Evolutionary conservation across 176 grass and related monocot species (phyloP), one percentile per base, ranked within the genome.

Genomic region (Cenchrus americanus): DNA sequence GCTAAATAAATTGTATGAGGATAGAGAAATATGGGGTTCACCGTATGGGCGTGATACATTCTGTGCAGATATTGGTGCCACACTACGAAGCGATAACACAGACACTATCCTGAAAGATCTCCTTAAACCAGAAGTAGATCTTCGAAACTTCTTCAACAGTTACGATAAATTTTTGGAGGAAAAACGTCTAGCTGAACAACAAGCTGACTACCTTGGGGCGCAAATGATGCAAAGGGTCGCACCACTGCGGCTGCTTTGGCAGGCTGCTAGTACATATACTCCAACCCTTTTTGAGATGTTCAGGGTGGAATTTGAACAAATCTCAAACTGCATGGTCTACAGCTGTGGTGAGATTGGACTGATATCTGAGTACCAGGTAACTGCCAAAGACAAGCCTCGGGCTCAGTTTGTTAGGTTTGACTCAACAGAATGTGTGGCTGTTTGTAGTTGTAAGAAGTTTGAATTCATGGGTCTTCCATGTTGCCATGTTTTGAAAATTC

Each of bases 401-500:
- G 40, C 18, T 51, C 88, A 94, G 76, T 85, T 78, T 80, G 92
- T 97, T 75, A 94, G 89, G 73, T 97, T 92, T 90, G 90, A 94
- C 57, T 88, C 90, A 13, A 88, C 90, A 83, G 83, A 91, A 77
- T 85, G 62, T 75, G 81, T 91, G 60, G 83, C 76, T 34, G 26
- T 94, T 52, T 97, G 94, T 87, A 94, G 92, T 71, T 94, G 94
- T 79, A 94, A 92, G 79, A 97, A 91, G 62, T 97, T 92, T 63
- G 94, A 97, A 46, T 89, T 82, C 32, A 69, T 62, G 1, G 92
- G 94, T 48, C 81, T 94, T 76, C 94, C 80, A 30, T 97, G 94
- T 62, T 94, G 94, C 72, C 94, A 97, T 85, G 18, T 76, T 26
- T 63, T 97, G 68, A 97, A 94, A 90, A 79, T 97, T 61, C 84